phyloP scores from a whole-genome alignment of 345 rosid genomes.

The Linum usitatissimum region DNA sequence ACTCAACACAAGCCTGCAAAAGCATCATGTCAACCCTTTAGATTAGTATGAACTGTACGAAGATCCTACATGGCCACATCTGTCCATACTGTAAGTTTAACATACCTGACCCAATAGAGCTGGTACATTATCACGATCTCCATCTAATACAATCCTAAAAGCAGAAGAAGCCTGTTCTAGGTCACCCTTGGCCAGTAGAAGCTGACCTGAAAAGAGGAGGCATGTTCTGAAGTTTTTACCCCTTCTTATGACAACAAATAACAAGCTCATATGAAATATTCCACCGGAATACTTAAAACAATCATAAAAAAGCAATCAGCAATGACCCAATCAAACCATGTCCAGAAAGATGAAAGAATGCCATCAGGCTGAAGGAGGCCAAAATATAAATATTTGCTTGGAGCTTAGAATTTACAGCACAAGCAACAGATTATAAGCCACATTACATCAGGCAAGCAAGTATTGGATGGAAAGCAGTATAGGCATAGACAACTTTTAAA shows the following conservation, averaged over 20 bases:
- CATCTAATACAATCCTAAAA: constrained; percentile 74
- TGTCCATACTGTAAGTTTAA: neutral
- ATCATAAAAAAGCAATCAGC: too few relatives aligned
- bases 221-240: constrained; percentile 3
- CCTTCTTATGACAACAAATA: neutral
- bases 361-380: neutral
- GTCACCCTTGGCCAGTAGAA: constrained; percentile 91
- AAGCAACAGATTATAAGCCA: neutral
- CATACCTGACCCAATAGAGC: constrained; percentile 96
- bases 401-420: neutral
- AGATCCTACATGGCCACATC: neutral
- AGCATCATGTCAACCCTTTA: constrained; percentile 10
- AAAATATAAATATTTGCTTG: too few relatives aligned
- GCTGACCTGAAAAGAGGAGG: constrained; percentile 58
- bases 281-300: neutral
- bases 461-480: neutral
- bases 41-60: neutral
- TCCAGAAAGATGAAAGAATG: neutral
- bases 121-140: constrained; percentile 68
- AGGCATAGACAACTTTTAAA: too few relatives aligned
- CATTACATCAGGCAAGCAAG: neutral
- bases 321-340: too few relatives aligned
- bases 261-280: neutral
- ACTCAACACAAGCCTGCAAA: constrained; percentile 90
- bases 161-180: constrained; percentile 83